phyloP scores from a whole-genome alignment of 2,329 filamentous ascomycete species.

The Trichoderma harzianum region DNA sequence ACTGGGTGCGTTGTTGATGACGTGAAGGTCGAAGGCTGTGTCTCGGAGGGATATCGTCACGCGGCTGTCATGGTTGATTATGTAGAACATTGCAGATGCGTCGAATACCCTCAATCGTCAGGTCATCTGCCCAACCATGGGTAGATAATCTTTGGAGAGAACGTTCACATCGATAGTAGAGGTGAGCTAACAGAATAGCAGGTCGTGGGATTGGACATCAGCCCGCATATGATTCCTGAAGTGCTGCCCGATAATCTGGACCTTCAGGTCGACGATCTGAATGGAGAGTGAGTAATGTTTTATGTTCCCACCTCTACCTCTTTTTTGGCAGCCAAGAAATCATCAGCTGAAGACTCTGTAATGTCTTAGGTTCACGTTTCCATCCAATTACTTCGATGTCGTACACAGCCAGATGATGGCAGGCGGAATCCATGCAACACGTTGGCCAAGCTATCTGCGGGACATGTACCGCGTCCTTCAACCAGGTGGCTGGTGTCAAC shows the following conservation, averaged over 20 bases:
- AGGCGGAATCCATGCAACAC: constrained; percentile 65
- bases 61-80: too few relatives aligned
- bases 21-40: not conserved
- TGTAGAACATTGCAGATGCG: not conserved
- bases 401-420: constrained; percentile 74
- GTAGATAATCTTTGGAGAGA: not conserved
- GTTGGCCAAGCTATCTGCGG: constrained; percentile 73
- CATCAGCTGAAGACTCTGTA: not conserved
- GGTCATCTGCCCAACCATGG: not conserved
- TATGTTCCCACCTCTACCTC: not conserved
- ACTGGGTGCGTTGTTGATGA: not conserved
- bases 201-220: constrained; percentile 71
- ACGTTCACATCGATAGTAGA: not conserved
- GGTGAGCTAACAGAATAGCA: constrained; percentile 31
- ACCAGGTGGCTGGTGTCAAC: constrained; percentile 79
- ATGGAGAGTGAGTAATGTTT: constrained; percentile 48
- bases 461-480: constrained; percentile 72
- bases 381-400: constrained; percentile 71
- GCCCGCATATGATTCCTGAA: constrained; percentile 65
- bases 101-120: not conserved
- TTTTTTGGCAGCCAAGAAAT: not conserved
- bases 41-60: too few relatives aligned
- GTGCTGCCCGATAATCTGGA: constrained; percentile 63
- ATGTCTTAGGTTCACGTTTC: constrained; percentile 59
- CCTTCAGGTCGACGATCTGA: constrained; percentile 70